Evolutionary conservation across 2,329 filamentous ascomycete genomes (phyloP), one percentile per base, ranked within the genome.

Genomic region (Lachnellula cervina): DNA sequence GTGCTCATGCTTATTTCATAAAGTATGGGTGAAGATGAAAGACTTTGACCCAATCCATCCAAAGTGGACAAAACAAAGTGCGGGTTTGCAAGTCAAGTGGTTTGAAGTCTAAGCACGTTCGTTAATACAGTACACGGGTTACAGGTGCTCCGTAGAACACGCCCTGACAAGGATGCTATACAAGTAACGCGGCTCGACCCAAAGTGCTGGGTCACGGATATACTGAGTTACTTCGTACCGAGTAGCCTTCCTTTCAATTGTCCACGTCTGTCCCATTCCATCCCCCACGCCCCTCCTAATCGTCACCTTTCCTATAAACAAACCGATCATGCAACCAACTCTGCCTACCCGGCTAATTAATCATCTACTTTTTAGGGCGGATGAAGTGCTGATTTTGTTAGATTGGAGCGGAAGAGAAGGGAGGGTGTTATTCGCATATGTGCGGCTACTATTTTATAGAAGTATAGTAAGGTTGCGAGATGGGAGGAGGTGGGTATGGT

Each of bases 271-370:
- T 23, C 21, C 21, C 3, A 23, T 23, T 4, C 21, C 3, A 23
- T 23, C 21, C 74, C 53, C 73, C 73, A 63, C 69, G 70, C 13
- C 66, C 68, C 44, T 69, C 71, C 17, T 64, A 71, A 11, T 64
- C 72, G 51, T 75, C 76, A 49, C 82, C 78, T 70, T 81, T 84
- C 54, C 84, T 83, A 74, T 97, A 97, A 59, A 86, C 81, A 71
- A 99, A 97, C 23, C 94, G 87, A 77, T 99, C 94, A 74, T 99
- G 94, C 72, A 99, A 74, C 57, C 94, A 80, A 74, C 87, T 96
- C 69, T 90, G 82, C 66, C 94, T 82, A 2, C 94, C 94, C 77
- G 97, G 92, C 84, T 94, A 99, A 70, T 70, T n/a, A 70, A 53
- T 55, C 69, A 3, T 62, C 58, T 2, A 58, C 47, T 5, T 58